A percentile compares a stretch with the other conserved stretches of the same genome.
These are phyloP conservation scores for Mimosa pudica DNA, from an alignment of 306 rosid species.

Conservation along the genomic window DNA sequence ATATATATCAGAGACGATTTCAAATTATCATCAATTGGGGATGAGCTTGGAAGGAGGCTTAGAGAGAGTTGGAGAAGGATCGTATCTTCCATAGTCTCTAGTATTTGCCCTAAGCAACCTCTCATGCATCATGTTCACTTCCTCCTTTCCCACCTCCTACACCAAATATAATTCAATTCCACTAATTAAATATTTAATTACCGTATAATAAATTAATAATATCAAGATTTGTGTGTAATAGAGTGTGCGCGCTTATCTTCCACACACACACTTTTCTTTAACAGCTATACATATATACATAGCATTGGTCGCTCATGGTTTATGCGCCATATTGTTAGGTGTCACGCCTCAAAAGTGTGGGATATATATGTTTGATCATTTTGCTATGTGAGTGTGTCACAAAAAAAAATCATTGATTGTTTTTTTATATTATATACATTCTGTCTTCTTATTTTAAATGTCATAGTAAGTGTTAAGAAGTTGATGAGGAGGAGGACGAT, in stretches of 20 bases:
- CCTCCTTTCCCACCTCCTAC: constrained; percentile 38
- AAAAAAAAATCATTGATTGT: background rate
- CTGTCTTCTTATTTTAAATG: background rate
- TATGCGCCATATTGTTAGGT: background rate
- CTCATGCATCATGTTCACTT: constrained; percentile 57
- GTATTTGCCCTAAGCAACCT: constrained; percentile 76
- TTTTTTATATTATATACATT: background rate
- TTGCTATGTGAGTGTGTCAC: background rate
- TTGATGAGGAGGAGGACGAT: background rate
- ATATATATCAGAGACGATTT: background rate
- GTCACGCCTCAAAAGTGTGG: background rate
- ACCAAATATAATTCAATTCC: background rate
- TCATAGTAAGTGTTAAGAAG: background rate
- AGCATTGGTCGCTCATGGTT: background rate
- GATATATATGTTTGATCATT: background rate
- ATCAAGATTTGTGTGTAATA: background rate
- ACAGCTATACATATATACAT: background rate
- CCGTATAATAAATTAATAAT: no score
- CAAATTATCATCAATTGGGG: constrained; percentile 42
- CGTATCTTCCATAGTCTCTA: constrained; percentile 86
- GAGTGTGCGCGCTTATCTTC: background rate
- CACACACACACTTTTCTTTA: background rate
- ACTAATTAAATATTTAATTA: background rate
- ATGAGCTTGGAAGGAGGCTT: constrained; percentile 98
- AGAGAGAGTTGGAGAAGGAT: constrained; percentile 81